Conservation (phyloP, 768 basidiomycete genomes). For the Sistotremastrum suecicum region DNA sequence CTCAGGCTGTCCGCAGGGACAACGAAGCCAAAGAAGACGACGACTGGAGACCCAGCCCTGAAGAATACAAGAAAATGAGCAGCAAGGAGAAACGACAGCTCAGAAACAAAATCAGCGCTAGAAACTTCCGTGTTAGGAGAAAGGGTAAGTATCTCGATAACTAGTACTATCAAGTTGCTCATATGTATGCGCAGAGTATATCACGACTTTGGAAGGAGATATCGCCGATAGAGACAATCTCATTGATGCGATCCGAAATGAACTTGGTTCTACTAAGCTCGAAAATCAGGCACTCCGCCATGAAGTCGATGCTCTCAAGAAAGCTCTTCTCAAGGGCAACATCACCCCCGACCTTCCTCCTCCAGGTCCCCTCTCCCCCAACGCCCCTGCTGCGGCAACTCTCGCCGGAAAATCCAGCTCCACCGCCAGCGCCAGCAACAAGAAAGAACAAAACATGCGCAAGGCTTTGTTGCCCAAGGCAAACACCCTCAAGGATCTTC, state of each 20-base stretch:
- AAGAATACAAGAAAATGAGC: constrained; percentile 90
- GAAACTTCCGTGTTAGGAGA: constrained; percentile 88
- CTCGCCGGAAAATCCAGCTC: constrained; percentile 13
- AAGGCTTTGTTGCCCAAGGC: constrained; percentile 33
- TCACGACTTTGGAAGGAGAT: constrained; percentile 83
- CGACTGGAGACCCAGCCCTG: constrained; percentile 78
- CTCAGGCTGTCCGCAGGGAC: constrained; percentile 16
- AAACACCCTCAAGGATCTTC: constrained; percentile 68
- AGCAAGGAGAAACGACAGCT: constrained; percentile 94
- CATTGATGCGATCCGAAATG: constrained; percentile 73
- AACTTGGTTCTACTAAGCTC: constrained; percentile 62
- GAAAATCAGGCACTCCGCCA: constrained; percentile 78
- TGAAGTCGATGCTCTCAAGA: constrained; percentile 63
- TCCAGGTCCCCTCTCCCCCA: constrained; percentile 25
- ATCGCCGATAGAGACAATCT: constrained; percentile 86
- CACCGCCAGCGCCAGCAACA: constrained; percentile 5
- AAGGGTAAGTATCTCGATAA: constrained; percentile 46
- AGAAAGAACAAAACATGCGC: constrained; percentile 6
- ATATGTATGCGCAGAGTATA: constrained; percentile 52
- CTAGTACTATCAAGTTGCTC: neutral
- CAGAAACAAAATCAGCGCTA: constrained; percentile 90
- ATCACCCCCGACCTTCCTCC: constrained; percentile 26
- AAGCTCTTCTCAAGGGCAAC: constrained; percentile 56
- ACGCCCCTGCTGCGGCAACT: constrained; percentile 13
- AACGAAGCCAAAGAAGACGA: constrained; percentile 43